These are phyloP conservation scores for Trichoderma endophyticum DNA, from an alignment of 2,329 filamentous ascomycete genomes.

Conservation along the genomic window DNA sequence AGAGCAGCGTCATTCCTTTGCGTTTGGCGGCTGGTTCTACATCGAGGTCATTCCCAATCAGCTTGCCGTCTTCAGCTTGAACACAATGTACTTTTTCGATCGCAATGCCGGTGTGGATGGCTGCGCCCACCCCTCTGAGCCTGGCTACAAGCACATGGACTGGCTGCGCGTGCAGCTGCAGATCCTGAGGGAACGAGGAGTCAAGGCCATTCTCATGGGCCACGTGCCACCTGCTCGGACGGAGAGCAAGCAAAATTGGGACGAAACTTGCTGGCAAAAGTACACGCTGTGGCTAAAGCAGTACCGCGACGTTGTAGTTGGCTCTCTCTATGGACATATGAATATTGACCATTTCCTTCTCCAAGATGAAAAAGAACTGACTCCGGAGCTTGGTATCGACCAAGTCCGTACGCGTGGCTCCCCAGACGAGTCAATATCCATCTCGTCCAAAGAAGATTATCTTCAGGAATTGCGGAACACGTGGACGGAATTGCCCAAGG, in stretches of 20 bases:
- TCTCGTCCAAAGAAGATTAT: slow-evolving; percentile 65
- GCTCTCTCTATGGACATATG: slow-evolving; percentile 88
- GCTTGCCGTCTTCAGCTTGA: slow-evolving; percentile 88
- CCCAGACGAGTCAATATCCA: slow-evolving; percentile 54
- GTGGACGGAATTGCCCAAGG: slow-evolving; percentile 74
- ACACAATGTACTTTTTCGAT: slow-evolving; percentile 94
- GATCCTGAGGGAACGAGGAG: slow-evolving; percentile 73
- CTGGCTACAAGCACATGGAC: slow-evolving; percentile 92
- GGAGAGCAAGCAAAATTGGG: slow-evolving; percentile 81
- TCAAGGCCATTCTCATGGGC: slow-evolving; percentile 93
- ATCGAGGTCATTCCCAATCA: slow-evolving; percentile 84
- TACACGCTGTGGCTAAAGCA: slow-evolving; percentile 88
- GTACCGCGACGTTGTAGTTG: slow-evolving; percentile 84
- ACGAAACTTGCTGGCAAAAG: slow-evolving; percentile 97
- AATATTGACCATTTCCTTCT: slow-evolving; percentile 97
- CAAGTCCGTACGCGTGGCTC: slow-evolving; percentile 24
- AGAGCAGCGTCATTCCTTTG: slow-evolving; percentile 85
- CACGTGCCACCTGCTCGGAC: slow-evolving; percentile 92
- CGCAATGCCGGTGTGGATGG: slow-evolving; percentile 93
- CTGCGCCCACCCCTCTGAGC: slow-evolving; percentile 73
- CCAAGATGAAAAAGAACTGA: slow-evolving; percentile 76
- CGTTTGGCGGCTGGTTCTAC: slow-evolving; percentile 91
- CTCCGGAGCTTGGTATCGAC: slow-evolving; percentile 48
- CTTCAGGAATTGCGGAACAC: slow-evolving; percentile 69
- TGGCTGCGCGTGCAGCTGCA: slow-evolving; percentile 90